A percentile compares a stretch with the other conserved stretches of the same genome.
These are phyloP conservation scores for Apiotrichum sp. DNA, from an alignment of 1,284 basidiomycete genomes.

Conservation along the genomic window DNA sequence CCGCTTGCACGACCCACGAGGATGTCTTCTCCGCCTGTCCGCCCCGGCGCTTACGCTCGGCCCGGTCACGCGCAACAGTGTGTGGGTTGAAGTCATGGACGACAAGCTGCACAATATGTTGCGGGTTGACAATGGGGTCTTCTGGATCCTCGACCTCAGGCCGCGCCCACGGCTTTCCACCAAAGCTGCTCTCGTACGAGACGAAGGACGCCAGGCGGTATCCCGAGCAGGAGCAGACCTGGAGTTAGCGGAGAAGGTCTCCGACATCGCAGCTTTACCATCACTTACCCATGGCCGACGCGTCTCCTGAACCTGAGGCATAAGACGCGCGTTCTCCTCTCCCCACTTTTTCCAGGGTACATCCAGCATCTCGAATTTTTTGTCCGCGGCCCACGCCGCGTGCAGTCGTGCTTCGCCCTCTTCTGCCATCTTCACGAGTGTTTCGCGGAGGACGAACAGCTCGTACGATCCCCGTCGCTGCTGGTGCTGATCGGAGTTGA, in stretches of 20 bases:
- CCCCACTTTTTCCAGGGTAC: slow-evolving; percentile 39
- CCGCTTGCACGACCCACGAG: background rate
- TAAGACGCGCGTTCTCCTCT: slow-evolving; percentile 27
- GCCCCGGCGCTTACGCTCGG: background rate
- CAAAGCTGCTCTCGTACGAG: background rate
- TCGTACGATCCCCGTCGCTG: slow-evolving; percentile 39
- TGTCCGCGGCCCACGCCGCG: slow-evolving; percentile 40
- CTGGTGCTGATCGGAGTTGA: slow-evolving; percentile 10
- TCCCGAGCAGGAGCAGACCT: slow-evolving; percentile 45
- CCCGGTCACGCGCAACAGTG: slow-evolving; percentile 8
- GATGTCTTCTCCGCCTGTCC: background rate
- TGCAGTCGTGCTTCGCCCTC: slow-evolving; percentile 36
- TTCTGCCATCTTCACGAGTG: slow-evolving; percentile 46
- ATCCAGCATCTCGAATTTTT: slow-evolving; percentile 8
- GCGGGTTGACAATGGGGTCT: background rate
- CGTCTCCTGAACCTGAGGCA: slow-evolving; percentile 24
- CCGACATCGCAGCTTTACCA: background rate
- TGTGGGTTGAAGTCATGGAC: slow-evolving; percentile 39
- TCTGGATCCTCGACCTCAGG: slow-evolving; percentile 7
- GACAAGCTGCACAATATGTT: slow-evolving; percentile 1
- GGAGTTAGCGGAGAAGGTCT: background rate
- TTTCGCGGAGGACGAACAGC: slow-evolving; percentile 50
- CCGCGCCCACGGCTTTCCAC: background rate
- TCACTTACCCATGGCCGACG: slow-evolving; percentile 34
- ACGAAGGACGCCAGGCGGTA: slow-evolving; percentile 39